phyloP scores from a whole-genome alignment of 164 flowering plant genomes.

The Macadamia tetraphylla region DNA sequence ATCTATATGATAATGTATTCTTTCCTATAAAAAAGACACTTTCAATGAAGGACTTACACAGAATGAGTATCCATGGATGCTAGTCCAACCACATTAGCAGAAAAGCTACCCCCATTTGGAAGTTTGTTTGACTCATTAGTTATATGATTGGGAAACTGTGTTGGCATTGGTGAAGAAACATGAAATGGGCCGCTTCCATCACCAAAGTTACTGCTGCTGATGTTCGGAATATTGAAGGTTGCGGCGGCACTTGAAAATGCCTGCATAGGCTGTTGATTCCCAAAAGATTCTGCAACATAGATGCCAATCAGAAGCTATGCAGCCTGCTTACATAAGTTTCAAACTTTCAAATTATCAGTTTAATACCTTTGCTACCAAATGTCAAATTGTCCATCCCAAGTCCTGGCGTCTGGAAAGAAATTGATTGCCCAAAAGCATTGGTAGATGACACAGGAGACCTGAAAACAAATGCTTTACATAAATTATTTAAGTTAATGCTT shows the following conservation, averaged over 20 bases:
- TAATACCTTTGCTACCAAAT: slow-evolving; percentile 31
- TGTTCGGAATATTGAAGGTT: slow-evolving; percentile 16
- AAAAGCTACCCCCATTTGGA: slow-evolving; percentile 10
- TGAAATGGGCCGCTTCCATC: slow-evolving; percentile 23
- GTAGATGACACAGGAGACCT: slow-evolving; percentile 36
- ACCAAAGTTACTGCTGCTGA: slow-evolving; percentile 12
- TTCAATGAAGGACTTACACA: slow-evolving; percentile 27
- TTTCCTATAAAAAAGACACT: not conserved
- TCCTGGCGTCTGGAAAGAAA: slow-evolving; percentile 22
- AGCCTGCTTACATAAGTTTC: not conserved
- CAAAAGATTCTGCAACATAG: slow-evolving; percentile 20
- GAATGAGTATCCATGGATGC: slow-evolving; percentile 10
- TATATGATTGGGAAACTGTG: slow-evolving; percentile 21
- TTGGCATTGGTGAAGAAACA: slow-evolving; percentile 13
- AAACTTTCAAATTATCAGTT: not conserved
- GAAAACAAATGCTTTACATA: slow-evolving; percentile 14
- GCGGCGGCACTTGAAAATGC: slow-evolving; percentile 23
- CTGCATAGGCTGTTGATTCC: slow-evolving; percentile 23
- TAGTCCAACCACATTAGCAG: slow-evolving; percentile 13
- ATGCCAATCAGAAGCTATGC: slow-evolving; percentile 11
- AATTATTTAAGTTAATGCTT: not conserved
- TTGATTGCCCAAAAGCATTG: slow-evolving; percentile 36
- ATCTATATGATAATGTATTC: not conserved
- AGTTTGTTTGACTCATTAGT: slow-evolving; percentile 16
- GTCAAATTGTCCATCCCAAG: slow-evolving; percentile 24